Evolutionary conservation across 1,284 basidiomycete genomes (phyloP).

Genomic region (Malassezia sympodialis): DNA sequence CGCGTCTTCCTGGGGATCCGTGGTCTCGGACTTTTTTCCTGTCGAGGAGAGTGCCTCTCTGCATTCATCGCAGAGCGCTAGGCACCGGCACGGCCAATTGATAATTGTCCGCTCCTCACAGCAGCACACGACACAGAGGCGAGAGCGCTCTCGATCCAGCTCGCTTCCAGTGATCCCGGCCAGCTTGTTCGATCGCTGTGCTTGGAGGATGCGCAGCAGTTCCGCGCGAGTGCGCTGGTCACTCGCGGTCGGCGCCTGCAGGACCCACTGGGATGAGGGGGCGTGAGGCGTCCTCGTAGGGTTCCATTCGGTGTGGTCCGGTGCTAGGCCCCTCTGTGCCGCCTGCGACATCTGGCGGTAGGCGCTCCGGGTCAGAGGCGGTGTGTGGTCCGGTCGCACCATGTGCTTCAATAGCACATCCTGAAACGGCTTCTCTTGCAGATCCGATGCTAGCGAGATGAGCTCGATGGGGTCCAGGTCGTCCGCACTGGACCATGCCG

Average conservation of each 20-base stretch:
- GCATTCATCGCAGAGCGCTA: conserved; percentile 42
- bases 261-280: not conserved
- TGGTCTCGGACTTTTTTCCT: conserved; percentile 5
- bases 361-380: conserved; percentile 25
- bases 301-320: not conserved
- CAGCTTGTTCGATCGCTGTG: not conserved
- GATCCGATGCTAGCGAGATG: conserved; percentile 4
- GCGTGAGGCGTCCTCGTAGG: too few species aligned
- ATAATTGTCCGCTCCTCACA: conserved; percentile 31
- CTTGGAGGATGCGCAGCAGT: conserved; percentile 1
- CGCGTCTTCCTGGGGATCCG: not conserved
- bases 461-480: conserved; percentile 10
- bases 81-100: conserved; percentile 45
- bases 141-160: conserved; percentile 16
- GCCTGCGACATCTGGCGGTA: conserved; percentile 18
- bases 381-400: conserved; percentile 11
- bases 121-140: conserved; percentile 27
- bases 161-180: not conserved
- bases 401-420: conserved; percentile 26
- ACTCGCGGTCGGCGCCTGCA: not conserved
- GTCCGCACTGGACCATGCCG: not conserved
- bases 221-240: conserved; percentile 4
- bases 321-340: not conserved
- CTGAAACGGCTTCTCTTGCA: conserved; percentile 16
- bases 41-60: conserved; percentile 29